These are phyloP conservation scores for Boletus rubroflammeus DNA, from an alignment of 768 basidiomycete genomes.

Conservation along the genomic window DNA sequence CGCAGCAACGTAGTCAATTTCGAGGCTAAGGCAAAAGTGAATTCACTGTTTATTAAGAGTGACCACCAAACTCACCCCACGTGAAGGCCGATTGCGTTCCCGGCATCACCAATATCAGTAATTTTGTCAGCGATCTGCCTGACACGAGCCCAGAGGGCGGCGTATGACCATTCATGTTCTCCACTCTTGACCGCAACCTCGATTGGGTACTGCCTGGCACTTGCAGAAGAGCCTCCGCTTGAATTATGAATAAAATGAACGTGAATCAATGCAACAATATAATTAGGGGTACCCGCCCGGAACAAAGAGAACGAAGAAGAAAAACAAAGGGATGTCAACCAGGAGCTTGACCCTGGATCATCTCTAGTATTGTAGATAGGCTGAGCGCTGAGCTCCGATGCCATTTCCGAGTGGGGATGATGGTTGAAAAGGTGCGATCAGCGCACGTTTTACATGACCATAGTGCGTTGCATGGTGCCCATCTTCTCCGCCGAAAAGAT, in stretches of 20 bases:
- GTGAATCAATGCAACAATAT: neutral
- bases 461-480: neutral
- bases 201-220: constrained; percentile 28
- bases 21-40: constrained; percentile 18
- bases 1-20: constrained; percentile 29
- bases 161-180: constrained; percentile 28
- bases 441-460: neutral
- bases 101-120: constrained; percentile 9
- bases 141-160: constrained; percentile 31
- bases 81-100: constrained; percentile 25
- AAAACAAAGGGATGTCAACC: constrained; percentile 20
- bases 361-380: neutral
- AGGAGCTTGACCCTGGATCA: constrained; percentile 14
- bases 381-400: neutral
- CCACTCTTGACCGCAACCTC: constrained; percentile 19
- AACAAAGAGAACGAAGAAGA: constrained; percentile 5
- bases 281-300: constrained; percentile 20
- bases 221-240: constrained; percentile 26
- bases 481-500: too few relatives aligned
- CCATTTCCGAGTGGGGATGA: neutral
- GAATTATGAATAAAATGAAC: constrained; percentile 1
- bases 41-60: neutral
- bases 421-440: constrained; percentile 4
- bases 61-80: constrained; percentile 18
- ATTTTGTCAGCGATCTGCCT: constrained; percentile 24